Evolutionary conservation across 2,329 filamentous ascomycete genomes (phyloP), one percentile per base, ranked within the genome.

Genomic region (Cephalotrichum gorgonifer): DNA sequence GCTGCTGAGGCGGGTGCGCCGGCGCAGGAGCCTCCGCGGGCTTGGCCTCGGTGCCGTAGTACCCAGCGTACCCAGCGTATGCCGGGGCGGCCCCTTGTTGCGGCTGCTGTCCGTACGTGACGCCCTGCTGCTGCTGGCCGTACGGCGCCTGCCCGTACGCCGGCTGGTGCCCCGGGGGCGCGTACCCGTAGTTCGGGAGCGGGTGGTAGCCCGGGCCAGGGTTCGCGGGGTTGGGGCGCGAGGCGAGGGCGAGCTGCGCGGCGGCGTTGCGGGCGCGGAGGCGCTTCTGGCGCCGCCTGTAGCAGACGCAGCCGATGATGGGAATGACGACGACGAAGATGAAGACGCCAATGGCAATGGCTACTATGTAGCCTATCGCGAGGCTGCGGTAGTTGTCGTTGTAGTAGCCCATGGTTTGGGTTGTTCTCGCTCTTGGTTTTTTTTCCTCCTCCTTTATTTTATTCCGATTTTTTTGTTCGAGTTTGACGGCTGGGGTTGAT

Each of bases 321-420:
- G 47, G 47, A 14, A 49, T 41, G 41, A 49, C 42, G 41, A 49
- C 22, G 39, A 49, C 23, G 47, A 49, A 49, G 47, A 49, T 44
- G 47, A 43, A 2, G 39, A 49, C 41, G 47, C 23, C 33, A 41
- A 49, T 22, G 28, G 25, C 47, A 20, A 49, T 49, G 20, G 47
- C 47, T 27, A 49, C 47, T 28, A 49, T 49, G 47, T 35, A 42
- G 28, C 47, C 47, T 30, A 49, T 49, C 17, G 47, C 47, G 27
- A 49, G 39, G 17, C 47, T 41, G 20, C 39, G 39, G 28, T 15
- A 12, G 2, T 39, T 11, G 12, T 33, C 15, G 17, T 35, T 15
- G 28, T 41, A 33, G 15, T 17, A 11, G 41, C 6, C 12, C 41
- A 26, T 43, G 12, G 8, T n/a, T 25, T 26, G 9, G 17, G 15